Base-by-base conservation (phyloP, 106 monocot genomes). In the Chionographis japonica region DNA sequence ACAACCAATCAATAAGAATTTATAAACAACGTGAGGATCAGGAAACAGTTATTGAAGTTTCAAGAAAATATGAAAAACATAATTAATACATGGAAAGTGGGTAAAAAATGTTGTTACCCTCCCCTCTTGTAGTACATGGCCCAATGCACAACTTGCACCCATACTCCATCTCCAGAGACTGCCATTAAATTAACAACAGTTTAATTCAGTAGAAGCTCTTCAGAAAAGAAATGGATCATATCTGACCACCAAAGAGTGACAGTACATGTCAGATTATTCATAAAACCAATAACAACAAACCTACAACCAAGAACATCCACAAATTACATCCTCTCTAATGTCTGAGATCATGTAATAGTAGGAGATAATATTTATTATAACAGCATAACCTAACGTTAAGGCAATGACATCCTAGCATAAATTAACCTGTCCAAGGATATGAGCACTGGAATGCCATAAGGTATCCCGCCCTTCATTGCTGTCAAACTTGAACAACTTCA, bases 391-490 rank as follows among this genome's bases (percentile, higher is more conserved):
- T 16, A 63, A 3, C 27, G 27, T 27, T 1, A 27, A 27, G 27
- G 27, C 27, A 36, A 35, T 3, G 41, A 54, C 14, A 20, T 50
- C 37, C 12, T 58, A 63, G 16, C 37, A 52, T 36, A 11, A 68
- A 61, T 37, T 15, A 63, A 98, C 97, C 92, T 99, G 76, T 53
- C 98, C 93, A 72, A 99, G 90, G 52, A 99, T 99, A 75, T 99
- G 98, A 67, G 98, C 98, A 78, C 98, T 99, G 3, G 98, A 99
- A 78, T 99, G 98, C 98, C 98, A 99, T 76, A 99, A 93, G 12
- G 98, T 99, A 68, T 99, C 93, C 53, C 93, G 87, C 15, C 98
- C 98, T 81, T 99, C 93, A 63, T 83, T 60, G 42, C 79, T 79
- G 42, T 93, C 88, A 74, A 88, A 93, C 68, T 90, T 93, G 57